These are phyloP conservation scores for Botrytis fragariae DNA, from an alignment of 2,329 filamentous ascomycete genomes.

Conservation along the genomic window DNA sequence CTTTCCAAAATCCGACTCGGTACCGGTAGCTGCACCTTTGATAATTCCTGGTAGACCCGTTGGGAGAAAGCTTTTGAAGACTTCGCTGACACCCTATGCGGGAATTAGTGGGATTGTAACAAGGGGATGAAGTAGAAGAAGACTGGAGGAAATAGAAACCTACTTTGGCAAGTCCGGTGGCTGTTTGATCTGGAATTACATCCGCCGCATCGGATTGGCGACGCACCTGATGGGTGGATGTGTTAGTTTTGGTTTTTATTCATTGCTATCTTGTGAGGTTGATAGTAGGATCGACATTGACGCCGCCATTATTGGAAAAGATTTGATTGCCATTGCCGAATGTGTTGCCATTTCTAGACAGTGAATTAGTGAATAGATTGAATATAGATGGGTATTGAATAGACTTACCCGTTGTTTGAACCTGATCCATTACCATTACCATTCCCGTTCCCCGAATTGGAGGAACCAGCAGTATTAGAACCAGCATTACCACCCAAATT, in stretches of 20 bases:
- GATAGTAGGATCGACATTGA: not conserved
- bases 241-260: not conserved
- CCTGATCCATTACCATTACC: not conserved
- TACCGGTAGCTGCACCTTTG: not conserved
- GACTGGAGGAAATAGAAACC: not conserved
- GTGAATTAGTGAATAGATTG: not conserved
- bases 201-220: conserved; percentile 7
- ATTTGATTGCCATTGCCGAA: conserved; percentile 7
- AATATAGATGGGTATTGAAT: not conserved
- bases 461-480: not conserved
- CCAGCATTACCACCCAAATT: not conserved
- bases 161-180: not conserved
- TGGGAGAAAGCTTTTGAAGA: not conserved
- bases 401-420: not conserved
- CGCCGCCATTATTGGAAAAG: not conserved
- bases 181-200: not conserved
- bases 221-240: not conserved
- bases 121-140: not conserved
- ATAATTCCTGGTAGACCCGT: not conserved
- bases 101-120: not conserved
- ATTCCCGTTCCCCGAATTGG: not conserved
- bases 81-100: too few relatives aligned
- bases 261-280: not conserved
- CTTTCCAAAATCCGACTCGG: not conserved
- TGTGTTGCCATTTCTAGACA: not conserved